Evolutionary conservation across 78 protist genomes (phyloP).

Genomic region (Dictyostelium firmibasis): DNA sequence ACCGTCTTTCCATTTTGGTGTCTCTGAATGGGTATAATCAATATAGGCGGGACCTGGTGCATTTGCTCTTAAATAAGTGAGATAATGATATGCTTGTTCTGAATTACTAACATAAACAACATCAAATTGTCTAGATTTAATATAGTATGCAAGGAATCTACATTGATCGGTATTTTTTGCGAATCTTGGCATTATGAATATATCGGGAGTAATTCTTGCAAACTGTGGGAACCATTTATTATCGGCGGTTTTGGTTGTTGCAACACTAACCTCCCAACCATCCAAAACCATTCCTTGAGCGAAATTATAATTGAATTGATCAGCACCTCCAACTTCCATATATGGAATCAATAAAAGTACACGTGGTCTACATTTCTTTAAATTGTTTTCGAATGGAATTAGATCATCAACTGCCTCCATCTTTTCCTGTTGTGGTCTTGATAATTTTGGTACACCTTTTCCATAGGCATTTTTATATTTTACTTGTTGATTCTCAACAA

Average conservation of each 20-base stretch:
- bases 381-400: constrained; percentile 2
- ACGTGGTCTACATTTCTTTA: constrained; percentile 62
- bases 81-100: constrained; percentile 40
- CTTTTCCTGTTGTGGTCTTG: constrained; percentile 31
- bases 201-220: constrained; percentile 49
- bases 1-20: constrained; percentile 65
- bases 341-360: constrained; percentile 27
- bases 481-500: constrained; percentile 15
- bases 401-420: constrained; percentile 42
- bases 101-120: constrained; percentile 33
- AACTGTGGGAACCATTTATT: constrained; percentile 72
- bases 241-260: constrained; percentile 5
- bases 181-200: constrained; percentile 65
- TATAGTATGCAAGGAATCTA: constrained; percentile 41
- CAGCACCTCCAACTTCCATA: constrained; percentile 80
- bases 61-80: constrained; percentile 44
- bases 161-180: constrained; percentile 29
- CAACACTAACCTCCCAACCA: constrained; percentile 74
- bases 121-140: constrained; percentile 45
- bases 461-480: constrained; percentile 39
- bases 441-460: constrained; percentile 59
- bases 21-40: constrained; percentile 63
- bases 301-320: constrained; percentile 68
- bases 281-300: constrained; percentile 67
- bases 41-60: constrained; percentile 77